Base-by-base conservation (phyloP, 2,329 filamentous ascomycete species). In the Colletotrichum orchidophilum region DNA sequence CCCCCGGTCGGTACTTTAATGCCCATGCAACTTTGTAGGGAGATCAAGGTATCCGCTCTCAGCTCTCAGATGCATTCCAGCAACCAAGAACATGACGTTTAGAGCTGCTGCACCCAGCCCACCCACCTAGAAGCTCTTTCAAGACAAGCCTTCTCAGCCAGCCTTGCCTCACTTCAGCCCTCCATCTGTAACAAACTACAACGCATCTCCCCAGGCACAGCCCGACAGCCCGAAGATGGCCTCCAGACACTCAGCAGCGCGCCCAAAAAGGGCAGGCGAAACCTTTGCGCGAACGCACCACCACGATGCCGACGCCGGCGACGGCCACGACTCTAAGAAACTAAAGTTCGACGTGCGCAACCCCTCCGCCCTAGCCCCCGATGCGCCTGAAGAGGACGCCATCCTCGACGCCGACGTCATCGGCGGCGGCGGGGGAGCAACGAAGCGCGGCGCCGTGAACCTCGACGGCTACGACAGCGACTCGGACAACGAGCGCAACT, bases 391-490 rank as follows among this genome's bases (percentile, higher is more conserved):
- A 73, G 91, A 93, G 54, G 87, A 95, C 76, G 90, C 90, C 0
- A 88, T 96, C 31, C 88, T 99, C 9, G 94, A 97, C 61, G 94
- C 95, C 26, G 96, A 98, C 78, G 95, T 98, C 49, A 98, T 98
- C 74, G 95, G 95, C 18, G 93, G 92, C 2, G 90, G 90, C 1
- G 90, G 91, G 11, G 88, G 90, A 35, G 88, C 91, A 50, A 94
- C 94, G 0, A 97, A 97, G 81, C 94, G 96, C 73, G 96, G 96
- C 75, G 96, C 96, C 0, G 94, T 99, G 66, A 98, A 98, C 78
- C 91, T 99, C 50, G 96, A 98, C 78, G 96, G 96, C 61, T 99
- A 98, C 83, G 96, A 98, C 76, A 96, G 93, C 11, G 96, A 99
- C 81, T 97, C 96, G 2, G 90, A 93, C 63, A 96, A 97, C 74